Conservation (phyloP, 2,329 filamentous ascomycete species). For the Teratosphaeria destructans region DNA sequence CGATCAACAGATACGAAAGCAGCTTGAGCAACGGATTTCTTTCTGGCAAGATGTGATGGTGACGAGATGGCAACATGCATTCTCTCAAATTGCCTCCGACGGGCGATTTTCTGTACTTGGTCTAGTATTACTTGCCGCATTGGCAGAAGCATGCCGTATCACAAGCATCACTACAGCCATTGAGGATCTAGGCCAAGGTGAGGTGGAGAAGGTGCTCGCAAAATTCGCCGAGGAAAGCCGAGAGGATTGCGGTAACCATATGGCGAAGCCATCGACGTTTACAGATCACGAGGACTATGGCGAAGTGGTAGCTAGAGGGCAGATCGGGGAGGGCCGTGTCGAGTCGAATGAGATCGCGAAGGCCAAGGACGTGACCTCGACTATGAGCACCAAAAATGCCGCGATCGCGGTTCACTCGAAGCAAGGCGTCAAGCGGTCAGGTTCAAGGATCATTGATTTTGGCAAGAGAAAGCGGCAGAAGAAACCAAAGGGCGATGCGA, state of each 20-base stretch:
- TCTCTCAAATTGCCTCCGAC: conserved; percentile 36
- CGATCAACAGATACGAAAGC: conserved; percentile 8
- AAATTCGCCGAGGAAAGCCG: conserved; percentile 33
- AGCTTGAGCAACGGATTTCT: conserved; percentile 22
- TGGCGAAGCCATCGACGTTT: conserved; percentile 8
- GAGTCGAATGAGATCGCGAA: not conserved
- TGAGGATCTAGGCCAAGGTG: conserved; percentile 31
- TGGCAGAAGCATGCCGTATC: conserved; percentile 32
- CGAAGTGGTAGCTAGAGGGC: conserved; percentile 25
- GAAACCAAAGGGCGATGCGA: conserved; percentile 52
- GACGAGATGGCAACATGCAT: conserved; percentile 25
- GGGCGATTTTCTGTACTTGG: conserved; percentile 37
- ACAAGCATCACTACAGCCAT: conserved; percentile 31
- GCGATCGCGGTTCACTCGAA: too few relatives aligned
- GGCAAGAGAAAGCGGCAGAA: conserved; percentile 27
- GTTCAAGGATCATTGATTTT: not conserved
- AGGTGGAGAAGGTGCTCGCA: conserved; percentile 33
- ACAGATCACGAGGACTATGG: conserved; percentile 20
- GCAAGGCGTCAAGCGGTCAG: not conserved
- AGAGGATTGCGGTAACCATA: conserved; percentile 20
- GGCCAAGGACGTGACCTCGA: not conserved
- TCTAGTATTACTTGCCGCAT: conserved; percentile 32
- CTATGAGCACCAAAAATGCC: not conserved
- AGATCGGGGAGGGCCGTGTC: not conserved
- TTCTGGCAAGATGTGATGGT: conserved; percentile 31